These are phyloP conservation scores for Leucosporidium scottii DNA, from an alignment of 768 basidiomycete genomes.

Conservation along the genomic window DNA sequence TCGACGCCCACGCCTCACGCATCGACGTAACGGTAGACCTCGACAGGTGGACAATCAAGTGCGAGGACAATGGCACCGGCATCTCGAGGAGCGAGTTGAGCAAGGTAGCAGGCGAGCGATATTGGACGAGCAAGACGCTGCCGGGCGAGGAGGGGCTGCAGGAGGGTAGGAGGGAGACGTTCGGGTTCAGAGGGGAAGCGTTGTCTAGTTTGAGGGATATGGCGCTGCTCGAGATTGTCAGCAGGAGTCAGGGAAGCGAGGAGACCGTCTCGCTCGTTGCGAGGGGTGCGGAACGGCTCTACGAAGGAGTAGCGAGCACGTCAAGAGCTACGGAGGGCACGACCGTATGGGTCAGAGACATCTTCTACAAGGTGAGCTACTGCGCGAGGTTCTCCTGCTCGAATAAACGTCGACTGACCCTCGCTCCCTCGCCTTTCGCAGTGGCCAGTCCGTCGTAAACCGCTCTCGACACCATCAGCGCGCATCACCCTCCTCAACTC, in stretches of 20 bases:
- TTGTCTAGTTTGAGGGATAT: slow-evolving; percentile 75
- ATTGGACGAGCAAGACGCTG: slow-evolving; percentile 45
- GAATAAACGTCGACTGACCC: accelerated
- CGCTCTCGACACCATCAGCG: slow-evolving; percentile 9
- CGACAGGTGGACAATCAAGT: slow-evolving; percentile 73
- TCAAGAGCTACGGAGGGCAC: slow-evolving; percentile 53
- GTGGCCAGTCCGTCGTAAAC: slow-evolving; percentile 25
- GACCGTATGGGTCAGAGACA: slow-evolving; percentile 72
- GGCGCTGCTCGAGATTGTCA: slow-evolving; percentile 71
- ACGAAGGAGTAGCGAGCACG: background rate
- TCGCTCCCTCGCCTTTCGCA: background rate
- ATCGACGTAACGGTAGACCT: slow-evolving; percentile 69
- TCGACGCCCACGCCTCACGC: slow-evolving; percentile 67
- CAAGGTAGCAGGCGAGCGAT: slow-evolving; percentile 55
- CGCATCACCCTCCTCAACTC: background rate
- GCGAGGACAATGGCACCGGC: slow-evolving; percentile 76
- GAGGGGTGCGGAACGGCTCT: slow-evolving; percentile 11
- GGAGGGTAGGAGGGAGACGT: slow-evolving; percentile 1
- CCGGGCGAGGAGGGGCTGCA: background rate
- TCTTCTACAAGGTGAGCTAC: slow-evolving; percentile 60
- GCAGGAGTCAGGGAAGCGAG: slow-evolving; percentile 44
- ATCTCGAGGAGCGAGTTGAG: slow-evolving; percentile 58
- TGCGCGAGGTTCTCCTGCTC: too few relatives aligned
- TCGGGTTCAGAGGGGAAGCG: slow-evolving; percentile 45
- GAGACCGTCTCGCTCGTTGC: slow-evolving; percentile 68